phyloP scores from a whole-genome alignment of 768 basidiomycete genomes.

The Leccinum arenicola region DNA sequence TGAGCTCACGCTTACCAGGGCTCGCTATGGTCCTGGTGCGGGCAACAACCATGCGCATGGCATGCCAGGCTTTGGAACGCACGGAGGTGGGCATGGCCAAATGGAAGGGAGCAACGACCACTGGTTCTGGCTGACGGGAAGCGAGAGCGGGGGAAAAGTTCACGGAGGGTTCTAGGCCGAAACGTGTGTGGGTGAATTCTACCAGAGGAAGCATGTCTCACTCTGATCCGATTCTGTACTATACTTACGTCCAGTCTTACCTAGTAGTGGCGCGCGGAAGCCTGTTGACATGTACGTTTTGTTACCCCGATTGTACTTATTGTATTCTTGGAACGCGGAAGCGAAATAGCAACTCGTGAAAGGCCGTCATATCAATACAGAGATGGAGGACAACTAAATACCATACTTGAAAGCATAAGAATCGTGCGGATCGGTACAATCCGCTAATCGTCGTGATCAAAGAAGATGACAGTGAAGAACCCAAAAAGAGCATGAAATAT shows the following conservation, averaged over 20 bases:
- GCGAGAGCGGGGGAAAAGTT: slow-evolving; percentile 9
- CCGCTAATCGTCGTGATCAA: neutral
- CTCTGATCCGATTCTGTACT: neutral
- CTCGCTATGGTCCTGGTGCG: slow-evolving; percentile 12
- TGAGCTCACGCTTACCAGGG: slow-evolving; percentile 12
- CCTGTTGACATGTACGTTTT: neutral
- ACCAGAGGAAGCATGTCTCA: neutral
- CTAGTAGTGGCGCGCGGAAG: neutral
- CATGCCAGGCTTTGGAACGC: slow-evolving; percentile 13
- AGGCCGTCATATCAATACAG: neutral
- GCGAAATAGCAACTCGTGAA: neutral
- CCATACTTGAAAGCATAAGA: neutral
- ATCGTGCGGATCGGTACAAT: neutral
- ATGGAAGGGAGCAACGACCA: slow-evolving; percentile 18
- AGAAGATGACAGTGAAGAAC: neutral
- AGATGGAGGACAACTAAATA: neutral
- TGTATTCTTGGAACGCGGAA: neutral
- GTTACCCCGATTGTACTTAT: neutral
- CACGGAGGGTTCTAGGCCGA: neutral
- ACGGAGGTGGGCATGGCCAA: slow-evolving; percentile 19
- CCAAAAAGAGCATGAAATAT: neutral
- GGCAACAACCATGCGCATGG: slow-evolving; percentile 15
- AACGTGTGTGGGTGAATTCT: too few species aligned
- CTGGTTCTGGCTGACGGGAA: slow-evolving; percentile 23
- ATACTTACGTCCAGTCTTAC: neutral